Percentiles rank a stretch among this genome's conserved stretches.
These are phyloP conservation scores for Mortierella sp. DNA, from an alignment of 371 early-diverging fungal genomes.

Conservation along the genomic window DNA sequence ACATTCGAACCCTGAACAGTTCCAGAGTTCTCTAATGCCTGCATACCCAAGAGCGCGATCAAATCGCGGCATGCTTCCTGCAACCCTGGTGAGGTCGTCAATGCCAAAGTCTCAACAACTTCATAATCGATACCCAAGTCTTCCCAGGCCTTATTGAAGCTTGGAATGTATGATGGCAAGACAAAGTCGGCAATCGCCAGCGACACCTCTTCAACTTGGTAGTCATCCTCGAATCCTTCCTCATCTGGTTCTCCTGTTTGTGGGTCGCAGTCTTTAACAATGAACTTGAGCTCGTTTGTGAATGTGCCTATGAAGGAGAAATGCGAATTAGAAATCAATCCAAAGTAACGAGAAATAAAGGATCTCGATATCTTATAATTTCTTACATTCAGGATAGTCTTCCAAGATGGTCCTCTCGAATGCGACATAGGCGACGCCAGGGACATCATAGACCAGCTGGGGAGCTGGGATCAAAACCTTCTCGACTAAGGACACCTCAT, in stretches of 20 bases:
- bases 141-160: slow-evolving; percentile 85
- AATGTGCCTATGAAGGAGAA: slow-evolving; percentile 72
- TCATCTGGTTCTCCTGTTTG: slow-evolving; percentile 90
- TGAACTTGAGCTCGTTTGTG: slow-evolving; percentile 89
- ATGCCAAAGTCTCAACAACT: slow-evolving; percentile 88
- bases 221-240: slow-evolving; percentile 96
- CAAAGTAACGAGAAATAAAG: not conserved
- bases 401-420: slow-evolving; percentile 72
- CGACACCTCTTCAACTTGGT: slow-evolving; percentile 92
- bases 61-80: slow-evolving; percentile 54
- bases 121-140: slow-evolving; percentile 74
- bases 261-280: slow-evolving; percentile 96
- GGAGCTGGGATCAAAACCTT: slow-evolving; percentile 75
- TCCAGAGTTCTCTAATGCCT: slow-evolving; percentile 78
- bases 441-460: slow-evolving; percentile 82
- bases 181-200: slow-evolving; percentile 90
- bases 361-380: not conserved
- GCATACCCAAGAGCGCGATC: slow-evolving; percentile 87
- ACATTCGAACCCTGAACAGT: slow-evolving; percentile 82
- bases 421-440: slow-evolving; percentile 88
- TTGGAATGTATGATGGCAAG: slow-evolving; percentile 83
- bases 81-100: slow-evolving; percentile 80
- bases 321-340: not conserved
- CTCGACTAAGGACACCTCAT: slow-evolving; percentile 71
- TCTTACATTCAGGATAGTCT: slow-evolving; percentile 67